A percentile compares a stretch with the other conserved stretches of the same genome.
Conservation (phyloP, 2,329 filamentous ascomycete species). For the Coniochaeta pulveracea region DNA sequence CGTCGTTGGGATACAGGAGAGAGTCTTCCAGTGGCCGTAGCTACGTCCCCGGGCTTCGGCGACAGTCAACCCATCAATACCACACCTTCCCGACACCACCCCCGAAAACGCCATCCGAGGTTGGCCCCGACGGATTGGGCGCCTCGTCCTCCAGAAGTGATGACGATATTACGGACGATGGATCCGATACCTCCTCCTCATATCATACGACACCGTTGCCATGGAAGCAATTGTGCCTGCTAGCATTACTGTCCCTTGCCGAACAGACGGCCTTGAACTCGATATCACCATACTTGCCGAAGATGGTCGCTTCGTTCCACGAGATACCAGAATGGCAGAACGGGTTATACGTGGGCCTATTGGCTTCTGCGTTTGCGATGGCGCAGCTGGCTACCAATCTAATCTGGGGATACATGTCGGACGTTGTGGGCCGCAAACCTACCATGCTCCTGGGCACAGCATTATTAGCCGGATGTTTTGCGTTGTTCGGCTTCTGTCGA, state of each 20-base stretch:
- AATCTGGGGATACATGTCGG: constrained; percentile 77
- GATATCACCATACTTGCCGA: constrained; percentile 86
- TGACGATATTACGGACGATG: constrained; percentile 8
- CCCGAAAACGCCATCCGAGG: constrained; percentile 50
- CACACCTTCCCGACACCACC: constrained; percentile 73
- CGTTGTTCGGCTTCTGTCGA: constrained; percentile 76
- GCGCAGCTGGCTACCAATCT: constrained; percentile 91
- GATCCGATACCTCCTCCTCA: constrained; percentile 17
- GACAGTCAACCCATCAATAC: constrained; percentile 47
- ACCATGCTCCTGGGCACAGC: constrained; percentile 73
- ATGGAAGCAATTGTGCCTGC: constrained; percentile 66
- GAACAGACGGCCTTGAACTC: constrained; percentile 97
- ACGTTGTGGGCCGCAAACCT: constrained; percentile 69
- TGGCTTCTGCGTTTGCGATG: constrained; percentile 84
- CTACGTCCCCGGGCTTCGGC: constrained; percentile 18
- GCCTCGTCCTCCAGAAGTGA: constrained; percentile 1
- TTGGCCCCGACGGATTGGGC: constrained; percentile 15
- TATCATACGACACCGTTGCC: constrained; percentile 64
- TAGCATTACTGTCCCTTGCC: constrained; percentile 80
- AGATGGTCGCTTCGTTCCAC: constrained; percentile 81
- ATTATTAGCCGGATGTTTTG: constrained; percentile 71
- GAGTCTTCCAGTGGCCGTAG: constrained; percentile 10
- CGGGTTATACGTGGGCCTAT: constrained; percentile 79
- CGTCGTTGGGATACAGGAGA: constrained; percentile 17
- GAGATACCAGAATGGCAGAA: constrained; percentile 61